These are phyloP conservation scores for Platismatia glauca DNA, from an alignment of 495 filamentous ascomycete species.

Conservation along the genomic window DNA sequence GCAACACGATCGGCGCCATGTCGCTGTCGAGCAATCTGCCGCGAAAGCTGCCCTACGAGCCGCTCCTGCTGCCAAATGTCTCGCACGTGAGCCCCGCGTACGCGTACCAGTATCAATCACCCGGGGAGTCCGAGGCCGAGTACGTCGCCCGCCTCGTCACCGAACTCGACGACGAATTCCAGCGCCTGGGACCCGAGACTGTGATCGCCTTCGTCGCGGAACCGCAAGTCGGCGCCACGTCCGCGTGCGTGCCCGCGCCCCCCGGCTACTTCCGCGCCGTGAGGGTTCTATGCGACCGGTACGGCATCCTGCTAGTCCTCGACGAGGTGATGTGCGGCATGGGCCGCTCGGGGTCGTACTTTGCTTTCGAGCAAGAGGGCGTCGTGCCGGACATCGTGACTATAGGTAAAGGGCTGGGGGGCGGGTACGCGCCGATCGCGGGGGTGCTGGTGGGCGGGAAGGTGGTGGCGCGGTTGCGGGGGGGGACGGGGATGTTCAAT, in stretches of 20 bases:
- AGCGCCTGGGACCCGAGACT: slow-evolving; percentile 56
- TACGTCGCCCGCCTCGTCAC: slow-evolving; percentile 51
- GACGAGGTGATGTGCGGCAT: slow-evolving; percentile 80
- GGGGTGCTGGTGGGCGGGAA: slow-evolving; percentile 47
- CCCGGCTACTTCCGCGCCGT: slow-evolving; percentile 57
- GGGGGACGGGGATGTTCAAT: slow-evolving; percentile 45
- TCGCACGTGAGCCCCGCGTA: slow-evolving; percentile 63
- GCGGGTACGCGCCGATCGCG: slow-evolving; percentile 55
- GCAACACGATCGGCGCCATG: slow-evolving; percentile 60
- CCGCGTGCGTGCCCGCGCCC: slow-evolving; percentile 57
- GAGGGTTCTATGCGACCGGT: slow-evolving; percentile 50
- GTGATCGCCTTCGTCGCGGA: slow-evolving; percentile 75
- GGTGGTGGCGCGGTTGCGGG: slow-evolving; percentile 46
- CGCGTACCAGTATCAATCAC: slow-evolving; percentile 48
- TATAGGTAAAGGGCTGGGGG: slow-evolving; percentile 61
- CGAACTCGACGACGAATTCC: slow-evolving; percentile 70
- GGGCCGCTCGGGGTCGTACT: slow-evolving; percentile 57
- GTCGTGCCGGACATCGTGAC: slow-evolving; percentile 59
- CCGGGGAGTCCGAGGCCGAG: slow-evolving; percentile 37
- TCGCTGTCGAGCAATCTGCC: slow-evolving; percentile 53
- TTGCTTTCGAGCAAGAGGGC: slow-evolving; percentile 59
- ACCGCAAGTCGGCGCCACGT: slow-evolving; percentile 49
- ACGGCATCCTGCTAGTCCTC: slow-evolving; percentile 60
- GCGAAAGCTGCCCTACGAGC: slow-evolving; percentile 57
- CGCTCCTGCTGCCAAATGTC: slow-evolving; percentile 51